Conservation (phyloP, 1,284 basidiomycete species). For the Trametes polyzona region DNA sequence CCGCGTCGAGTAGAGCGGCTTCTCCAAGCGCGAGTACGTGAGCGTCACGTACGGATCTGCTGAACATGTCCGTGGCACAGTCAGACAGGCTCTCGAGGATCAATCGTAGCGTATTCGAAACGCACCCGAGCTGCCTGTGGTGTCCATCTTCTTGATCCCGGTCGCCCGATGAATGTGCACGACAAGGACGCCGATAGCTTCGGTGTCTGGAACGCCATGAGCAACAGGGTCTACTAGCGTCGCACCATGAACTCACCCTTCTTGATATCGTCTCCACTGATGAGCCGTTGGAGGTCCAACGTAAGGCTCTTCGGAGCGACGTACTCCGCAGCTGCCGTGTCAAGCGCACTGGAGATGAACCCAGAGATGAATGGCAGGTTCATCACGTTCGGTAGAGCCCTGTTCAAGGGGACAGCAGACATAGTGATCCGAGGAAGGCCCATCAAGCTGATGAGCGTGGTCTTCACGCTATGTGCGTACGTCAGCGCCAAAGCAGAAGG, state of each 20-base stretch:
- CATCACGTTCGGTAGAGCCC: conserved; percentile 76
- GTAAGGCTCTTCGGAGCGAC: conserved; percentile 77
- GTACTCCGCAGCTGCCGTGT: conserved; percentile 62
- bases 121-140: conserved; percentile 60
- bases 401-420: conserved; percentile 73
- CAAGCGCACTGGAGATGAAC: conserved; percentile 79
- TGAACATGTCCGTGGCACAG: conserved; percentile 7
- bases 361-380: conserved; percentile 78
- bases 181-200: conserved; percentile 68
- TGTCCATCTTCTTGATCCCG: conserved; percentile 66
- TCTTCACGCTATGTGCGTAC: conserved; percentile 38
- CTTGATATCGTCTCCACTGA: conserved; percentile 61
- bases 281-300: conserved; percentile 71
- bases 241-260: conserved; percentile 33
- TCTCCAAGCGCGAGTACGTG: conserved; percentile 48
- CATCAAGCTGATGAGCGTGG: conserved; percentile 64
- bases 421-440: conserved; percentile 80
- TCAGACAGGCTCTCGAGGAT: neutral
- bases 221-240: neutral
- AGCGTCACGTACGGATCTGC: conserved; percentile 44
- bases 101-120: conserved; percentile 29
- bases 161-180: conserved; percentile 70
- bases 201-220: conserved; percentile 51
- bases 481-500: neutral
- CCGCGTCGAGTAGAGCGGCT: conserved; percentile 73